These are phyloP conservation scores for Musa troglodytarum DNA, from an alignment of 176 grass and related monocot species.

Conservation along the genomic window DNA sequence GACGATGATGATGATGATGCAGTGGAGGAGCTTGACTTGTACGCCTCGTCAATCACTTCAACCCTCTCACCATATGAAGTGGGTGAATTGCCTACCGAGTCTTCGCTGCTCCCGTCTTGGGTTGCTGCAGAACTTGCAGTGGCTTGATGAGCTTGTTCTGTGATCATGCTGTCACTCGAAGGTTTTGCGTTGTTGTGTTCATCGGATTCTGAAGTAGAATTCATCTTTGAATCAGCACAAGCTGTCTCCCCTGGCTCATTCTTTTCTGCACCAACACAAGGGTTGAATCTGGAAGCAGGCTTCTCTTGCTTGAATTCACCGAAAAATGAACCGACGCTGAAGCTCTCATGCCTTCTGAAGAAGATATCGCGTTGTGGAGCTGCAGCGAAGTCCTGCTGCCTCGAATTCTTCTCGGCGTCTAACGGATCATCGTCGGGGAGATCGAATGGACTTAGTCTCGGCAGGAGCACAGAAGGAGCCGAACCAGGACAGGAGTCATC, in stretches of 20 bases:
- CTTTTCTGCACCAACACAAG: slow-evolving; percentile 37
- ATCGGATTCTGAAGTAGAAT: slow-evolving; percentile 23
- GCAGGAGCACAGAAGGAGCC: slow-evolving; percentile 68
- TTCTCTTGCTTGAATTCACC: slow-evolving; percentile 38
- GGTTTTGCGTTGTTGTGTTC: neutral
- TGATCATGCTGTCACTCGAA: neutral
- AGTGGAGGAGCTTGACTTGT: neutral
- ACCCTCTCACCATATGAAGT: slow-evolving; percentile 30
- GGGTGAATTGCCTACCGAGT: slow-evolving; percentile 16
- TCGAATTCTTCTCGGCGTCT: slow-evolving; percentile 35
- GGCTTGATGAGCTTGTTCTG: slow-evolving; percentile 11
- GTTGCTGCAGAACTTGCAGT: neutral
- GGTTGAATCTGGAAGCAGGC: slow-evolving; percentile 41
- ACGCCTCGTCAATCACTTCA: neutral
- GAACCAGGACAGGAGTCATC: slow-evolving; percentile 66
- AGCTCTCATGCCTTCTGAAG: slow-evolving; percentile 69
- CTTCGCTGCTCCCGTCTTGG: slow-evolving; percentile 24
- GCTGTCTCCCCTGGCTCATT: slow-evolving; percentile 19
- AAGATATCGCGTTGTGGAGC: slow-evolving; percentile 49
- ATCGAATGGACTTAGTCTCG: slow-evolving; percentile 70
- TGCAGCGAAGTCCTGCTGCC: slow-evolving; percentile 19
- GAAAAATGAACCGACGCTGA: slow-evolving; percentile 39
- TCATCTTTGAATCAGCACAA: slow-evolving; percentile 20
- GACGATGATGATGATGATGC: slow-evolving; percentile 4
- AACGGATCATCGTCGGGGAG: slow-evolving; percentile 44